These are phyloP conservation scores for Melampsora larici-populina DNA, from an alignment of 1,284 basidiomycete genomes.

Conservation along the genomic window DNA sequence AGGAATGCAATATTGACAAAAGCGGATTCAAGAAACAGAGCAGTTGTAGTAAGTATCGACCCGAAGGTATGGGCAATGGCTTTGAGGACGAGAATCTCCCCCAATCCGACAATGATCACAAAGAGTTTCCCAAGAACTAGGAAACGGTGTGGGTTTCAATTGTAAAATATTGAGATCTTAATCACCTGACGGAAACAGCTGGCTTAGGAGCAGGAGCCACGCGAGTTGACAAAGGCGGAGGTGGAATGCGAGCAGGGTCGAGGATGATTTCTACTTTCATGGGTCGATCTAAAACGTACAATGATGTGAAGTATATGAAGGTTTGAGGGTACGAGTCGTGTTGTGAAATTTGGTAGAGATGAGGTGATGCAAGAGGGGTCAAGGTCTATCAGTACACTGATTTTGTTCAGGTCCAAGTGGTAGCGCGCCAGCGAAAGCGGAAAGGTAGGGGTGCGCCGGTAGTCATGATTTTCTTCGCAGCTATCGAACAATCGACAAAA, in stretches of 20 bases:
- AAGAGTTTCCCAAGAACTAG: neutral
- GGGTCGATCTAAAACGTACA: conserved; percentile 29
- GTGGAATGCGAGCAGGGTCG: conserved; percentile 36
- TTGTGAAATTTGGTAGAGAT: neutral
- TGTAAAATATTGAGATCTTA: conserved; percentile 37
- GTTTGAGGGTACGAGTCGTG: neutral
- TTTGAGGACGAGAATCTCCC: too few relatives aligned
- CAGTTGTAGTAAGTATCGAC: conserved; percentile 6
- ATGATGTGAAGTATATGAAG: neutral
- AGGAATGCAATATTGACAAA: neutral
- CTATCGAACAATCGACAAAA: too few relatives aligned
- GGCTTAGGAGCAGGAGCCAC: conserved; percentile 35
- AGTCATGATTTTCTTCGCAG: too few relatives aligned
- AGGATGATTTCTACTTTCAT: conserved; percentile 42
- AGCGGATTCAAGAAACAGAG: neutral
- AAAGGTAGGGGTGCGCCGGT: neutral
- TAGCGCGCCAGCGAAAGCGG: conserved; percentile 1
- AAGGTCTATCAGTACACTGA: conserved; percentile 28
- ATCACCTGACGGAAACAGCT: conserved; percentile 37
- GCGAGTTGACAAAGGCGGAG: conserved; percentile 34
- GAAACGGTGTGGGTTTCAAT: neutral
- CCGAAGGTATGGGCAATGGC: neutral
- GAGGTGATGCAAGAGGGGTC: conserved; percentile 15
- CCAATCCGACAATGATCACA: too few relatives aligned
- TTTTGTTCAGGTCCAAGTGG: conserved; percentile 9